Base-by-base conservation (phyloP, 345 rosid genomes). In the Bretschneidera sinensis region DNA sequence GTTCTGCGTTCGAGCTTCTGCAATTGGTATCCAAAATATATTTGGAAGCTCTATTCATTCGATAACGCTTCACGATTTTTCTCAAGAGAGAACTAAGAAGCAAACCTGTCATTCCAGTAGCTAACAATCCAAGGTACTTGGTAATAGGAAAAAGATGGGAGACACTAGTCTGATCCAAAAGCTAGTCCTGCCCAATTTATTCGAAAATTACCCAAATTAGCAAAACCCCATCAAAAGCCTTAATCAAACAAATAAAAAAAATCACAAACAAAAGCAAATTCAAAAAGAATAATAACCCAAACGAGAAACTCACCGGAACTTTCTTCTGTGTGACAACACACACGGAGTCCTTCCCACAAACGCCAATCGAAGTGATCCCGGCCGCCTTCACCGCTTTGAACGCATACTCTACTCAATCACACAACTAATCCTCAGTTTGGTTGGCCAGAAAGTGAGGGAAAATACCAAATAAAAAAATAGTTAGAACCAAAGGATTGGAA, bases 311-410 rank as follows among this genome's bases (percentile, higher is more conserved):
- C 34, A 90, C 99, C 69, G 99, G 96, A 67, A 94, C 97, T 79
- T 94, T 94, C 92, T 94, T 94, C 82, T 94, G 99, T 3, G 99
- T 90, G 43, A 94, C 99, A 25, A 94, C 96, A 14, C 99, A 94
- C 0, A 94, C 89, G 11, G 97, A 90, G 64, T 94, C 99, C 68
- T 86, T 90, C 1, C 99, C 99, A 18, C 92, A 78, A 48, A 94
- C 99, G 34, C 97, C 99, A 28, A 94, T 94, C 21, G 99, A 90
- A 58, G 99, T 94, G 64, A 88, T 84, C 49, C 91, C 92, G 48
- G 99, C 88, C 20, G 97, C 91, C 76, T 91, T 94, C 45, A 94
- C 97, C 18, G 99, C 99, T 81, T 94, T 94, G 66, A 94, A 94
- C 24, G 97, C 97, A 76, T 94, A 94, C 64, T 94, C 98, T 92